Base-by-base conservation (phyloP, 1,284 basidiomycete genomes). In the Rhodotorula sp. region DNA sequence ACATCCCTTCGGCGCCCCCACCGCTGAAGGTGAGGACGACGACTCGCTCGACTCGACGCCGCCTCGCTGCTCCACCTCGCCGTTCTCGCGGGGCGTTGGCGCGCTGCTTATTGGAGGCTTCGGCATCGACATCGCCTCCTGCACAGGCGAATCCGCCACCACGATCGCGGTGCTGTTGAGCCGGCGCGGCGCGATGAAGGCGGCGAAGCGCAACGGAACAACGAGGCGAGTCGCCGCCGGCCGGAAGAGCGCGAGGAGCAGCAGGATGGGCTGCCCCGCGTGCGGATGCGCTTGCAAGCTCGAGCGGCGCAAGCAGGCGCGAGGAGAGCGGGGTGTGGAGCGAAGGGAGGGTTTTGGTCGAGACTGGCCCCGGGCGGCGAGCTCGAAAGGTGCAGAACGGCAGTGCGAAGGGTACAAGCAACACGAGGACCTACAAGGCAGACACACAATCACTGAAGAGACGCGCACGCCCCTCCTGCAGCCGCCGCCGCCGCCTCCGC, bases 401-500 rank as follows among this genome's bases (percentile, higher is more conserved):
- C n/a, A 34, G 29, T 64, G 53, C 62, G 25, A n/a, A 56, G 4
- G 17, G 37, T 64, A 64, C 62, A 64, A 55, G 54, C 62, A 56
- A 64, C 62, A 64, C 17, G 10, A n/a, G 21, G 13, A 13, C 5
- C 8, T 51, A 53, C 32, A 50, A 22, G 21, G 6, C n/a, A 32
- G 25, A 6, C 8, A 27, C 25, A 19, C 34, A 22, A 22, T 10
- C 22, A 15, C 34, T 36, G 10, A 6, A 13, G 32, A 59, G 2
- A 37, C 46, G 32, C 37, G n/a, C 25, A 15, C 27, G 17, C 39
- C 59, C 21, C 6, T 25, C 22, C 57, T 29, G n/a, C 65, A 21
- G 37, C 55, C 10, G 48, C 50, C 25, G 60, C 64, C 36, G 51
- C 29, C 32, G 57, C 55, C 34, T 58, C 72, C 21, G 59, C 72